These are phyloP conservation scores for Ehretia macrophylla DNA, from an alignment of 257 asterid species.

Conservation along the genomic window DNA sequence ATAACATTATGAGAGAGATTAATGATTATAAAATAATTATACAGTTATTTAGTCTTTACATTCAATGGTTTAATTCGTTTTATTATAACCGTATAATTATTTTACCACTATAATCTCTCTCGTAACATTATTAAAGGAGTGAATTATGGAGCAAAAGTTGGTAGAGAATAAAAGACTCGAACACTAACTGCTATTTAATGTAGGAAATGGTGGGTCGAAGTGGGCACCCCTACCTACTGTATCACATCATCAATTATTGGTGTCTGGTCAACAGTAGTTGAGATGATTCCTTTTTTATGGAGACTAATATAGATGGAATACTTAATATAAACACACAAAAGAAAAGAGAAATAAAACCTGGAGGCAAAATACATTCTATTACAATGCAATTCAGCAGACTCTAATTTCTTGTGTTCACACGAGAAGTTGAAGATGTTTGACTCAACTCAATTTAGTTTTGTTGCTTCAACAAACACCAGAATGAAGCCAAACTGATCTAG, in stretches of 20 bases:
- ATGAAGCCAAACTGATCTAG: not conserved
- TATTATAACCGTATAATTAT: no score
- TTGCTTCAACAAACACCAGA: constrained; percentile 6
- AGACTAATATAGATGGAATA: not conserved
- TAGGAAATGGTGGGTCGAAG: constrained; percentile 7
- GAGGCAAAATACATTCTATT: not conserved
- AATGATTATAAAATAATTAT: no score
- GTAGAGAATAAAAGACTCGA: not conserved
- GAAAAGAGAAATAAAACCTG: not conserved
- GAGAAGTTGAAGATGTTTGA: not conserved
- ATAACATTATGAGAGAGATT: no score
- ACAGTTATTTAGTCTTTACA: no score
- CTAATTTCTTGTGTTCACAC: constrained; percentile 1
- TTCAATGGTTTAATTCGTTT: no score
- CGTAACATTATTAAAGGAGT: no score
- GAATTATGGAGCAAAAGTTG: not conserved
- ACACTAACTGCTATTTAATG: constrained; percentile 1
- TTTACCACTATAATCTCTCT: no score
- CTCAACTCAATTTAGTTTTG: not conserved
- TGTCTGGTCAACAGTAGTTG: constrained; percentile 1
- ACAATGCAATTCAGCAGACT: not conserved
- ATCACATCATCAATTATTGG: constrained; percentile 14
- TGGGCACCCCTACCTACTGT: constrained; percentile 16
- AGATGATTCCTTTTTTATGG: constrained; percentile 1
- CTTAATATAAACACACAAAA: not conserved